phyloP scores from a whole-genome alignment of 768 basidiomycete species.

The Hydnum rufescens region DNA sequence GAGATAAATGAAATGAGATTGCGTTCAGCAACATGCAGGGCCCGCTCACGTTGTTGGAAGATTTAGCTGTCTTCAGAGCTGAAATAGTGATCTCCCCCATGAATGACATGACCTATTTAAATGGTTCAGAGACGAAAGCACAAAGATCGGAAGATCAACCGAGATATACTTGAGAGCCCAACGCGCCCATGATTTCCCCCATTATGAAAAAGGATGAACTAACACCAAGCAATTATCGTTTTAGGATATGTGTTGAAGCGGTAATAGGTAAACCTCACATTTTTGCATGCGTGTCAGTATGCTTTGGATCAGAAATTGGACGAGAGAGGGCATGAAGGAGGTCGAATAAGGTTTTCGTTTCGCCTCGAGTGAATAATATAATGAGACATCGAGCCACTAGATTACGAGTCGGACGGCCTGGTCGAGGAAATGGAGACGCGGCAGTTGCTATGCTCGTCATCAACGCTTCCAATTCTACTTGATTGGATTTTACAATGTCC shows the following conservation, averaged over 20 bases:
- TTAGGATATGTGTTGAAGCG: no score
- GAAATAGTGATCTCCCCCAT: conserved; percentile 63
- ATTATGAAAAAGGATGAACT: conserved; percentile 75
- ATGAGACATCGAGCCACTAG: conserved; percentile 61
- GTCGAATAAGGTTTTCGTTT: conserved; percentile 73
- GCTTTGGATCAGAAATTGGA: conserved; percentile 52
- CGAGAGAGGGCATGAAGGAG: conserved; percentile 60
- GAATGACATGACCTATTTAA: conserved; percentile 74
- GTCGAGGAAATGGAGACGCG: conserved; percentile 47
- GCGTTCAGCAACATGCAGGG: background rate
- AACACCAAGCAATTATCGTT: no score
- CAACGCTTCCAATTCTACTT: conserved; percentile 38
- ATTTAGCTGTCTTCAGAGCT: conserved; percentile 41
- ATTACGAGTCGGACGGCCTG: conserved; percentile 72
- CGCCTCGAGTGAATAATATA: conserved; percentile 53
- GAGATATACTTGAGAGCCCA: conserved; percentile 63
- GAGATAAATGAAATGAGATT: background rate
- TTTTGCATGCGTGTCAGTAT: conserved; percentile 40
- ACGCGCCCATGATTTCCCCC: conserved; percentile 71
- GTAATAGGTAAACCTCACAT: conserved; percentile 32
- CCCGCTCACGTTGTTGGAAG: conserved; percentile 46
- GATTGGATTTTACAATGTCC: conserved; percentile 47
- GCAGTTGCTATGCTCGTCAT: conserved; percentile 51
- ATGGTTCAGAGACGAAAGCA: background rate
- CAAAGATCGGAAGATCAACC: conserved; percentile 1